Evolutionary conservation across 257 asterid species (phyloP).

Genomic region (Penstemon newberryi): DNA sequence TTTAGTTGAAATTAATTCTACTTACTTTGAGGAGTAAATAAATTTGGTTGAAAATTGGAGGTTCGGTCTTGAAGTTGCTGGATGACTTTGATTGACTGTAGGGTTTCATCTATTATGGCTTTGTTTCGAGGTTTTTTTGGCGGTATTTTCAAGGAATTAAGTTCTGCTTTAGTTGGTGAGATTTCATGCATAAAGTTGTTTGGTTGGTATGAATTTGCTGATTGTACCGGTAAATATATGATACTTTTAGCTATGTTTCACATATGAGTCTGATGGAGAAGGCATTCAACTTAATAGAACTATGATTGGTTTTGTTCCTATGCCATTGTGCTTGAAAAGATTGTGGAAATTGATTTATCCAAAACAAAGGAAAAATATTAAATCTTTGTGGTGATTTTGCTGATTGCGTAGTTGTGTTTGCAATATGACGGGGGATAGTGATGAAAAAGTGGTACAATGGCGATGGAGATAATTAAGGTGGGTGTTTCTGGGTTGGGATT

Average conservation of each 20-base stretch:
- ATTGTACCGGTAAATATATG: conserved; percentile 17
- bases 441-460: too few relatives aligned
- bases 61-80: conserved; percentile 15
- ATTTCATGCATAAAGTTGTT: conserved; percentile 7
- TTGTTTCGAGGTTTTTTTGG: conserved; percentile 8
- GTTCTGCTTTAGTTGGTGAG: not conserved
- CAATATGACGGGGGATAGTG: not conserved
- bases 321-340: not conserved
- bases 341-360: not conserved
- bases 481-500: too few relatives aligned
- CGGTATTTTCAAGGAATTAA: not conserved
- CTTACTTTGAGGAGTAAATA: conserved; percentile 11
- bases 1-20: not conserved
- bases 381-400: not conserved
- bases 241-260: conserved; percentile 1
- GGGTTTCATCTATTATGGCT: conserved; percentile 26
- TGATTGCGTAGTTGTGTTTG: not conserved
- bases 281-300: conserved; percentile 3
- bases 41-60: not conserved
- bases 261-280: conserved; percentile 5
- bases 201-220: conserved; percentile 11
- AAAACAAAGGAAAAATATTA: not conserved
- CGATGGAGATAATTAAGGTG: too few relatives aligned
- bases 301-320: not conserved
- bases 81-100: conserved; percentile 26